Conservation (phyloP, 2,329 filamentous ascomycete genomes). For the Penicillium sp. region DNA sequence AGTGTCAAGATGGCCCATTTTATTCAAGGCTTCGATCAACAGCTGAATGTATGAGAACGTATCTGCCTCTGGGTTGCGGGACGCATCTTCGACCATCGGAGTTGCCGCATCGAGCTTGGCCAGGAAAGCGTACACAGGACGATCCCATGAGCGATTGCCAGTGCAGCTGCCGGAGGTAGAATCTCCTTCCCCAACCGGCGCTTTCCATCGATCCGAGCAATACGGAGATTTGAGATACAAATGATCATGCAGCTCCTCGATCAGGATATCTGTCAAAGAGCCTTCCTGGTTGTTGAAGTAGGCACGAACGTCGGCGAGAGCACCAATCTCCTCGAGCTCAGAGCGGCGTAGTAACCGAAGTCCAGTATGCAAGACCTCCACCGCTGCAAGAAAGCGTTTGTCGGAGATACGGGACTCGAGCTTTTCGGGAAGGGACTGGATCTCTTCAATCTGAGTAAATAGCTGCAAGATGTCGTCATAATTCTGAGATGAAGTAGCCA, state of each 20-base stretch:
- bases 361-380: conserved; percentile 87
- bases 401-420: conserved; percentile 93
- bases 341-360: conserved; percentile 80
- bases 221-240: conserved; percentile 97
- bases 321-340: conserved; percentile 88
- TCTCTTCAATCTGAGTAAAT: conserved; percentile 80
- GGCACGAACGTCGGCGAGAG: conserved; percentile 78
- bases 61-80: conserved; percentile 91
- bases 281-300: conserved; percentile 94
- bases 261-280: conserved; percentile 85
- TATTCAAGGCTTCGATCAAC: conserved; percentile 85
- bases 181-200: conserved; percentile 53
- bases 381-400: conserved; percentile 89
- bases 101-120: conserved; percentile 57
- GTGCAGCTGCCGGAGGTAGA: conserved; percentile 28
- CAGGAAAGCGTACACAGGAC: conserved; percentile 59
- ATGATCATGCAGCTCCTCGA: conserved; percentile 97
- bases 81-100: conserved; percentile 78
- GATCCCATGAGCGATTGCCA: conserved; percentile 51
- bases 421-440: conserved; percentile 86
- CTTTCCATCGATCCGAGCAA: conserved; percentile 94
- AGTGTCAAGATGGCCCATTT: conserved; percentile 79
- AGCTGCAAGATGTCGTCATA: conserved; percentile 89
- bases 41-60: conserved; percentile 92
- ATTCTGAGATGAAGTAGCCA: conserved; percentile 82